A percentile compares a stretch with the other conserved stretches of the same genome.
Conservation (phyloP, 345 rosid species). For the Xanthoceras sorbifolium region DNA sequence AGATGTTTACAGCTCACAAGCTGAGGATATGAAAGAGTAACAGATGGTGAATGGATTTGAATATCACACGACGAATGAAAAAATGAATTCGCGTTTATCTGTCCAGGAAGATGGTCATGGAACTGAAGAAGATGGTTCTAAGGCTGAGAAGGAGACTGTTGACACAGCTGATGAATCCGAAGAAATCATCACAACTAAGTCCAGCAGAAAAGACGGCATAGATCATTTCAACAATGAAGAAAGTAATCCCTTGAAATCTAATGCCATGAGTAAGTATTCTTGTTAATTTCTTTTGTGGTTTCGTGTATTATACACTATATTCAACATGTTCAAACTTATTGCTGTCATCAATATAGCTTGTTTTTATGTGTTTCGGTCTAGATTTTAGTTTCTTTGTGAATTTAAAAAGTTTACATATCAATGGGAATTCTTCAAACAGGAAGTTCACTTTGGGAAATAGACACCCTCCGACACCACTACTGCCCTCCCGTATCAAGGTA, state of each 20-base stretch:
- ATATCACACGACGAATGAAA: background rate
- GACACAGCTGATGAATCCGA: constrained; percentile 26
- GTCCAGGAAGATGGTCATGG: constrained; percentile 55
- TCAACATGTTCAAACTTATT: background rate
- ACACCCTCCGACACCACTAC: constrained; percentile 81
- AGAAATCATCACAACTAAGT: constrained; percentile 14
- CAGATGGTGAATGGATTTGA: background rate
- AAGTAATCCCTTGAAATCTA: constrained; percentile 64
- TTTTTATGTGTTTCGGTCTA: background rate
- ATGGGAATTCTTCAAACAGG: constrained; percentile 43
- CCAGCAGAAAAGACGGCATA: constrained; percentile 48
- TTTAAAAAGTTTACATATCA: background rate
- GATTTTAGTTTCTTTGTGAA: background rate
- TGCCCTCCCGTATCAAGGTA: constrained; percentile 97
- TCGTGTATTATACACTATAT: background rate
- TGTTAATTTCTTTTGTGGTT: background rate
- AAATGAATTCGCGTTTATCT: constrained; percentile 10
- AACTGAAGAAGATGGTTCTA: constrained; percentile 31
- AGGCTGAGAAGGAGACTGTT: constrained; percentile 34
- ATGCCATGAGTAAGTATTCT: constrained; percentile 69
- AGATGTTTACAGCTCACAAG: background rate
- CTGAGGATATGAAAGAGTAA: background rate
- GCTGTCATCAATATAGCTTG: background rate
- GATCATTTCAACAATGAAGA: constrained; percentile 69
- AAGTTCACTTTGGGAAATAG: constrained; percentile 97